Evolutionary conservation across 2,329 filamentous ascomycete species (phyloP).

Genomic region (Fusarium sp.): DNA sequence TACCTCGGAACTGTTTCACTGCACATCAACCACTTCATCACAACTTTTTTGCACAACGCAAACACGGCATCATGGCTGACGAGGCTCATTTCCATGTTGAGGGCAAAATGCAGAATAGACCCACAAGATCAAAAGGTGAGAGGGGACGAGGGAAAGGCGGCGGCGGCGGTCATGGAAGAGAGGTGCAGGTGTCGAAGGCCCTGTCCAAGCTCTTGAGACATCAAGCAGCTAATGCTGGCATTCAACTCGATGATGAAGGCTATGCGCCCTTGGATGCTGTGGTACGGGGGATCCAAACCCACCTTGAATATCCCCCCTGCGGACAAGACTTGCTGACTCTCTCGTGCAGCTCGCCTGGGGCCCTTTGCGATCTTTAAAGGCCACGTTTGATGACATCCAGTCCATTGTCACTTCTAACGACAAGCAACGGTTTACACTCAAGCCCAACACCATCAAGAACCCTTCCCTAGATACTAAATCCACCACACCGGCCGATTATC

Average conservation of each 20-base stretch:
- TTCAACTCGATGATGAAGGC: slow-evolving; percentile 66
- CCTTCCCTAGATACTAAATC: slow-evolving; percentile 36
- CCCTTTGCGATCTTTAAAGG: slow-evolving; percentile 71
- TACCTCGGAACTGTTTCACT: not conserved
- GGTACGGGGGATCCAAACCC: slow-evolving; percentile 45
- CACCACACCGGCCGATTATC: slow-evolving; percentile 69
- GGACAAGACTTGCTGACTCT: not conserved
- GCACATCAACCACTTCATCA: not conserved
- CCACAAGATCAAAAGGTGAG: slow-evolving; percentile 27
- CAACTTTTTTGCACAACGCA: not conserved
- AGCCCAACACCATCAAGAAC: slow-evolving; percentile 56
- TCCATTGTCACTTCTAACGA: slow-evolving; percentile 76
- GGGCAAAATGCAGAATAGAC: slow-evolving; percentile 35
- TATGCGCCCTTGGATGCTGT: slow-evolving; percentile 66
- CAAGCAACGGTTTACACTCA: slow-evolving; percentile 89
- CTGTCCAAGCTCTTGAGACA: slow-evolving; percentile 64
- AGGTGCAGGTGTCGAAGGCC: slow-evolving; percentile 61
- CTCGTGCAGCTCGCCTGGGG: slow-evolving; percentile 59
- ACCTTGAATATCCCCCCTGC: not conserved
- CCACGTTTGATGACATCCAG: slow-evolving; percentile 78
- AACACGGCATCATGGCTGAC: slow-evolving; percentile 29
- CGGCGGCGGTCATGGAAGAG: slow-evolving; percentile 48
- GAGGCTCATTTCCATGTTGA: slow-evolving; percentile 34
- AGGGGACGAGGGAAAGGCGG: slow-evolving; percentile 41
- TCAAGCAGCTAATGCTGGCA: slow-evolving; percentile 64